These are phyloP conservation scores for Termitomyces sp. DNA, from an alignment of 768 basidiomycete genomes.

Conservation along the genomic window DNA sequence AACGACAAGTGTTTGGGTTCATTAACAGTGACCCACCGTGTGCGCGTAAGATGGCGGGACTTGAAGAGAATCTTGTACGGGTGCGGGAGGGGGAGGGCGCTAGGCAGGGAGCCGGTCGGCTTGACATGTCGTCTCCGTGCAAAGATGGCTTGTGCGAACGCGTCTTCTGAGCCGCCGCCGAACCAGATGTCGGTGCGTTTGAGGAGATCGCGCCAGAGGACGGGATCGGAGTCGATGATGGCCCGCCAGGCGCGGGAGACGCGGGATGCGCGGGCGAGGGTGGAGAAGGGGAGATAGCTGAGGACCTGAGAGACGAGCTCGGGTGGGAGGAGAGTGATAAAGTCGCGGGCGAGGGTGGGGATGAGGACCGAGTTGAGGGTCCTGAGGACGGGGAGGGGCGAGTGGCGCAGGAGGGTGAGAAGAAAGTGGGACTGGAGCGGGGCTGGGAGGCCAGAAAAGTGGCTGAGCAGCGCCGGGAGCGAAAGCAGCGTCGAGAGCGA, in stretches of 20 bases:
- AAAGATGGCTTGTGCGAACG: slow-evolving; percentile 72
- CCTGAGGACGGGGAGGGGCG: slow-evolving; percentile 87
- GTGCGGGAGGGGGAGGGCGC: slow-evolving; percentile 68
- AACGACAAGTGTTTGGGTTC: slow-evolving; percentile 79
- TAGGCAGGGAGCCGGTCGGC: slow-evolving; percentile 24
- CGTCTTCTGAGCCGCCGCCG: slow-evolving; percentile 79
- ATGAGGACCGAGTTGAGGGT: slow-evolving; percentile 86
- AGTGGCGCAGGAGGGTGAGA: slow-evolving; percentile 88
- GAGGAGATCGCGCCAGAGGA: slow-evolving; percentile 87
- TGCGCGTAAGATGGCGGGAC: slow-evolving; percentile 77
- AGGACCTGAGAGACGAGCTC: slow-evolving; percentile 91
- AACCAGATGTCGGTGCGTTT: slow-evolving; percentile 87
- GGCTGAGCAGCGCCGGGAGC: slow-evolving; percentile 76
- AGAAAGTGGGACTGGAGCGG: slow-evolving; percentile 91
- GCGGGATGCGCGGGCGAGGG: slow-evolving; percentile 82
- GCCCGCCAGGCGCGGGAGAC: slow-evolving; percentile 91
- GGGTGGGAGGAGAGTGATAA: slow-evolving; percentile 86
- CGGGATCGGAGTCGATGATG: slow-evolving; percentile 87
- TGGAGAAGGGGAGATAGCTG: slow-evolving; percentile 76
- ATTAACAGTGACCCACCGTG: slow-evolving; percentile 74
- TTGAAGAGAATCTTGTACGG: slow-evolving; percentile 94
- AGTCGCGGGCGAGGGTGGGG: slow-evolving; percentile 91
- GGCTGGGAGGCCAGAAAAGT: slow-evolving; percentile 79
- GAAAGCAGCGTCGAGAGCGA: slow-evolving; percentile 83
- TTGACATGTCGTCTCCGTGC: slow-evolving; percentile 51